Evolutionary conservation across 768 basidiomycete genomes (phyloP), one percentile per base, ranked within the genome.

Genomic region (Pleurotus sapidus): DNA sequence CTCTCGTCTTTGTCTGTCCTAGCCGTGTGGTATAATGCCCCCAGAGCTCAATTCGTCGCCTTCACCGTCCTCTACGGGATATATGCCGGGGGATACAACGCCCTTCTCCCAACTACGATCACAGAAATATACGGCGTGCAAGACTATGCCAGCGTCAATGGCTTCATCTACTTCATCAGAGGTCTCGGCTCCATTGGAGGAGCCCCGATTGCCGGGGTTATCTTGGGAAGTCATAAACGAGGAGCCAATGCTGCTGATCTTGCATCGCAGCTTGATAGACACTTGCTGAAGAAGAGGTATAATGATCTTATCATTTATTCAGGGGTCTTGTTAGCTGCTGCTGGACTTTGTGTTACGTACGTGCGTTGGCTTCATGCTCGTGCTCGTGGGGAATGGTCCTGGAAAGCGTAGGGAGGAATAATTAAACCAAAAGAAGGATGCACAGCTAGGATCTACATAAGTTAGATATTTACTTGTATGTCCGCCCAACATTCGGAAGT

Each of bases 31-130:
- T 70, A 74, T 49, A 59, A 74, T 51, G 75, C 77, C 8, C 59
- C 66, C 7, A 70, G 73, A 23, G 51, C 62, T 0, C 72, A 74
- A 2, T 80, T 77, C 60, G 61, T 75, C 40, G 70, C 70, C 0
- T 78, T 79, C 63, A 60, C 73, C 18, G 66, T 78, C 20, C 56
- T 74, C 49, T 78, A 79, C 58, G 78, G 74, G 14, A 64, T 78
- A 49, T 72, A 70, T 46, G 74, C 78, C 1, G 77, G 77, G 17
- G 77, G 77, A 3, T 74, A 76, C 63, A 74, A 74, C 53, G 70
- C 72, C 14, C 65, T 75, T 4, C 61, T 76, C 30, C 74, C 74
- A 6, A 74, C 74, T 3, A 72, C 72, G 0, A 71, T 74, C 55
- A 66, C 72, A 8, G 74, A 74, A 38, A 60, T 76, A 9, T 76